Evolutionary conservation across 768 basidiomycete genomes (phyloP).

Genomic region (Leccinum sublutescens): DNA sequence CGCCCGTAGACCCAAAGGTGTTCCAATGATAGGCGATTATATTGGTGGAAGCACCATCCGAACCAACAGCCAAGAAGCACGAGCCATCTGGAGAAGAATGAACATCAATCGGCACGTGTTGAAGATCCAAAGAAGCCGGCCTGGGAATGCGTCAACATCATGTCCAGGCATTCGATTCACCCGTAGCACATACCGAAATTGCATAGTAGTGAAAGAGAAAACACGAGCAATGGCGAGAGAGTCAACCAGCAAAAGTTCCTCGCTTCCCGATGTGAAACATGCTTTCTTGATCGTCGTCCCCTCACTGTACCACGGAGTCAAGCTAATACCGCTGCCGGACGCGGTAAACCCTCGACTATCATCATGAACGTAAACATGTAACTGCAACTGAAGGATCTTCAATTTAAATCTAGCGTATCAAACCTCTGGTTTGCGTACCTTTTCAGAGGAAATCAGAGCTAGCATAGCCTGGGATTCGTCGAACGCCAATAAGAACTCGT

Average conservation of each 20-base stretch:
- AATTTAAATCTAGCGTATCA: background rate
- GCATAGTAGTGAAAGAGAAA: constrained; percentile 52
- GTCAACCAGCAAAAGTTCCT: constrained; percentile 55
- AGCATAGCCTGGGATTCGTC: constrained; percentile 53
- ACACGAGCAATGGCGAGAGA: constrained; percentile 42
- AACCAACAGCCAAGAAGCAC: constrained; percentile 42
- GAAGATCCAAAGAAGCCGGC: constrained; percentile 45
- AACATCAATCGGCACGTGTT: constrained; percentile 32
- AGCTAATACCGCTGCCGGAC: constrained; percentile 42
- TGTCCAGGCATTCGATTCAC: background rate
- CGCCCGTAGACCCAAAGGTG: constrained; percentile 53
- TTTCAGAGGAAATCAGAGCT: constrained; percentile 41
- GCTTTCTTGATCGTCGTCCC: constrained; percentile 36
- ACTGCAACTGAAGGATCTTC: constrained; percentile 27
- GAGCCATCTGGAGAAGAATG: constrained; percentile 55
- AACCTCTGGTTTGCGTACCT: constrained; percentile 29
- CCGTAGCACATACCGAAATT: constrained; percentile 44
- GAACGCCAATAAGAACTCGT: constrained; percentile 45
- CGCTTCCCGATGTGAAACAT: constrained; percentile 48
- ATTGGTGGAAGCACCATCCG: constrained; percentile 13
- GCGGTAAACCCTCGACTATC: constrained; percentile 44
- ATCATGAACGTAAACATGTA: constrained; percentile 51
- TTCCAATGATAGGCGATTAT: constrained; percentile 52
- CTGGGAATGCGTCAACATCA: constrained; percentile 25
- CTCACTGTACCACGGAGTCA: constrained; percentile 46